phyloP scores from a whole-genome alignment of 179 eudicot genomes.

The Beta corolliflora region DNA sequence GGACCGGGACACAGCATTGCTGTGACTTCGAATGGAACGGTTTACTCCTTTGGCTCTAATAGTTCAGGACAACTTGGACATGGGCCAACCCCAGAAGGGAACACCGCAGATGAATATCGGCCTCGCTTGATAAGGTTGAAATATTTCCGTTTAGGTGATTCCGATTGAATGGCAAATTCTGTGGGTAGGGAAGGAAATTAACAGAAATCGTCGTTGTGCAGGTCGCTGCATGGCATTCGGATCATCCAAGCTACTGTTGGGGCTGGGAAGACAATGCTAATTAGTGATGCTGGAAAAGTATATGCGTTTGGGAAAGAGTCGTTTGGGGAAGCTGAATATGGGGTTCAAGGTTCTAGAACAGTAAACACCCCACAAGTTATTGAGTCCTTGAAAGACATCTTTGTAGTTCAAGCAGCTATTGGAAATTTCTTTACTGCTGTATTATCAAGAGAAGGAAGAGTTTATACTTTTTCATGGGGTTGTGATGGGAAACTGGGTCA shows the following conservation, averaged over 20 bases:
- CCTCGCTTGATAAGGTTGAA: conserved; percentile 85
- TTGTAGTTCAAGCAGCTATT: conserved; percentile 95
- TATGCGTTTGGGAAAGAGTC: conserved; percentile 87
- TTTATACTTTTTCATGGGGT: conserved; percentile 95
- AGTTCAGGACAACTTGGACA: conserved; percentile 92
- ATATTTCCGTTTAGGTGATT: conserved; percentile 11
- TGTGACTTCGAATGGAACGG: conserved; percentile 75
- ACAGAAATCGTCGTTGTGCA: conserved; percentile 34
- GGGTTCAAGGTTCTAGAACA: conserved; percentile 54
- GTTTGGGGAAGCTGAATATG: conserved; percentile 85
- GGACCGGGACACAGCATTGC: conserved; percentile 92
- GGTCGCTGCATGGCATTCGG: conserved; percentile 84
- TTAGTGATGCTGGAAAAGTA: conserved; percentile 72
- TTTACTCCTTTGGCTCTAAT: conserved; percentile 90
- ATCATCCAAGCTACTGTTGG: conserved; percentile 92
- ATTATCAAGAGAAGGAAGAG: conserved; percentile 86
- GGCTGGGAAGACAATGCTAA: conserved; percentile 88
- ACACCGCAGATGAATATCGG: conserved; percentile 57
- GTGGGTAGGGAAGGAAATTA: conserved; percentile 10
- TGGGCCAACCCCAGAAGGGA: conserved; percentile 65
- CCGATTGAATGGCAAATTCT: background rate
- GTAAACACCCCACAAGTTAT: conserved; percentile 68
- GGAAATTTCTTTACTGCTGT: conserved; percentile 94
- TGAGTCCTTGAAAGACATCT: conserved; percentile 79
- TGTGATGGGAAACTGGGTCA: conserved; percentile 71